These are phyloP conservation scores for Colletotrichum sp. DNA, from an alignment of 2,329 filamentous ascomycete species.

Conservation along the genomic window DNA sequence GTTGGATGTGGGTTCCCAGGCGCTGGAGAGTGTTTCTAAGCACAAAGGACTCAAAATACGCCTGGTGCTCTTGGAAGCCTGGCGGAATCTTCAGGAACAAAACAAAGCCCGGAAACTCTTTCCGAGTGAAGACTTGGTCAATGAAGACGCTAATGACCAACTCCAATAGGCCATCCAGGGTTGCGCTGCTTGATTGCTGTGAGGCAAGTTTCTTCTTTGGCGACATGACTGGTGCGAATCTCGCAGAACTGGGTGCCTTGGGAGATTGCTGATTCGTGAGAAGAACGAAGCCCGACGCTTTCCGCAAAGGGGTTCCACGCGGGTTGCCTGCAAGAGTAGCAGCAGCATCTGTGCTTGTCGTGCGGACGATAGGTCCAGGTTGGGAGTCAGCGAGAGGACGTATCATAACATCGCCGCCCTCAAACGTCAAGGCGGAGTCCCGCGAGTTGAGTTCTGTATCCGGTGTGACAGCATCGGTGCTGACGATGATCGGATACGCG, in stretches of 20 bases:
- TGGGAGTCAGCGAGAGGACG: slow-evolving; percentile 70
- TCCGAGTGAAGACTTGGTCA: slow-evolving; percentile 83
- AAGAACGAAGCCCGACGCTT: slow-evolving; percentile 90
- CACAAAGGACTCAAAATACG: slow-evolving; percentile 92
- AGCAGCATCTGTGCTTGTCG: slow-evolving; percentile 61
- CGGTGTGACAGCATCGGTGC: slow-evolving; percentile 80
- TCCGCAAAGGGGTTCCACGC: slow-evolving; percentile 69
- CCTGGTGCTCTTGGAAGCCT: slow-evolving; percentile 92
- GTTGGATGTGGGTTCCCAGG: slow-evolving; percentile 71
- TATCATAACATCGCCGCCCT: slow-evolving; percentile 84
- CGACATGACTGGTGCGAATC: slow-evolving; percentile 66
- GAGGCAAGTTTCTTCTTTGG: slow-evolving; percentile 56
- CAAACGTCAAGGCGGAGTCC: slow-evolving; percentile 81
- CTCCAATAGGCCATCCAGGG: slow-evolving; percentile 78
- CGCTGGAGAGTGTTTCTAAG: slow-evolving; percentile 76
- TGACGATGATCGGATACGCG: slow-evolving; percentile 87
- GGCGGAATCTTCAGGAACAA: slow-evolving; percentile 88
- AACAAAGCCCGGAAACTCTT: slow-evolving; percentile 89
- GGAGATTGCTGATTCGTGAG: slow-evolving; percentile 73
- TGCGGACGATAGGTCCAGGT: slow-evolving; percentile 74
- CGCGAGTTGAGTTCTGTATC: slow-evolving; percentile 87
- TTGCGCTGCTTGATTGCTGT: slow-evolving; percentile 65
- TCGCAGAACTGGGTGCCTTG: slow-evolving; percentile 61
- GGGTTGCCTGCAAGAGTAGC: slow-evolving; percentile 50
- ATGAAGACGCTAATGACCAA: slow-evolving; percentile 81